phyloP scores from a whole-genome alignment of 2,329 filamentous ascomycete species.

The Fusarium sp. region DNA sequence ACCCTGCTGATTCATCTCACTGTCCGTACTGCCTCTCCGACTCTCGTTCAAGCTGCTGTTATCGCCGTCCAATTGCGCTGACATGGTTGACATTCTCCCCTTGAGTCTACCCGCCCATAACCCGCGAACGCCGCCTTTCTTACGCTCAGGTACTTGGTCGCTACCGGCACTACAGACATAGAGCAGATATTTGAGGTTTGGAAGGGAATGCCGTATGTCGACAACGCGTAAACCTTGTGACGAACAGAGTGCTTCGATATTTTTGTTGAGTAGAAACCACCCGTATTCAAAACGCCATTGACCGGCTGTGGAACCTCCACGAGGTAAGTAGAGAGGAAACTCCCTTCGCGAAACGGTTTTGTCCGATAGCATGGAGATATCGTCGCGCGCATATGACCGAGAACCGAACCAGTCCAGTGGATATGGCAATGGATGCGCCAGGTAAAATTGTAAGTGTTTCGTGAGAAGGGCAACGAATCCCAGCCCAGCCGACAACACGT shows the following conservation, averaged over 20 bases:
- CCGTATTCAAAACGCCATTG: constrained; percentile 96
- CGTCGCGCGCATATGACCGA: constrained; percentile 79
- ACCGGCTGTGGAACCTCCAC: constrained; percentile 72
- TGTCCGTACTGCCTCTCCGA: constrained; percentile 59
- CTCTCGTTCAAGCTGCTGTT: constrained; percentile 56
- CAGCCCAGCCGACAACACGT: constrained; percentile 82
- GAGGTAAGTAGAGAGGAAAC: constrained; percentile 81
- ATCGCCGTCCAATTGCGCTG: constrained; percentile 52
- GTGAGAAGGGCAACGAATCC: constrained; percentile 83
- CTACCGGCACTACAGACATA: constrained; percentile 88
- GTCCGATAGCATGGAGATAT: constrained; percentile 70
- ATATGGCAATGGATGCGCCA: constrained; percentile 83
- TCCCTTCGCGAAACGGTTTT: constrained; percentile 67
- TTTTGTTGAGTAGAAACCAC: constrained; percentile 96
- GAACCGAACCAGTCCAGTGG: constrained; percentile 79
- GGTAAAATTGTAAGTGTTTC: constrained; percentile 82
- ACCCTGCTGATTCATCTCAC: constrained; percentile 56
- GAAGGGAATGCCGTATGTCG: constrained; percentile 91
- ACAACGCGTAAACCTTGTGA: constrained; percentile 81
- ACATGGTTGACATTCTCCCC: constrained; percentile 51
- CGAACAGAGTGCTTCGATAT: constrained; percentile 79
- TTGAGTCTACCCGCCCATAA: constrained; percentile 65
- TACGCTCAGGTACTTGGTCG: constrained; percentile 71
- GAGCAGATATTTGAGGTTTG: constrained; percentile 92
- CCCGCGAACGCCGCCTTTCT: constrained; percentile 70